Percentiles rank a stretch among this genome's conserved stretches.
phyloP scores from a whole-genome alignment of 495 filamentous ascomycete species.

The Lasiosphaeria miniovina region DNA sequence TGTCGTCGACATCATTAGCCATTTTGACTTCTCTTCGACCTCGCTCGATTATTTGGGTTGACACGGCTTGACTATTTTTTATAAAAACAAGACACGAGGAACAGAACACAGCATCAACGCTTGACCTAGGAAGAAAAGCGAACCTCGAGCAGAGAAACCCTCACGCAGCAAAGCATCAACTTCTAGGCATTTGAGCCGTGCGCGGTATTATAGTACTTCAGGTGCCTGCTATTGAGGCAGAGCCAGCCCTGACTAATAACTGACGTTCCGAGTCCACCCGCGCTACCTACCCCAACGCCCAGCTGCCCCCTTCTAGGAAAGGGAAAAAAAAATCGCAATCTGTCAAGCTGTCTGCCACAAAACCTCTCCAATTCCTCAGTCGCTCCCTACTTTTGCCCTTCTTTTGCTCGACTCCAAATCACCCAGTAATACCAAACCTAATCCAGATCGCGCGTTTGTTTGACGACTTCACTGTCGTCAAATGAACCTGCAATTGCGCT shows the following conservation, averaged over 20 bases:
- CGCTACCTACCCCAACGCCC: constrained; percentile 5
- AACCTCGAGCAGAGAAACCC: too few relatives aligned
- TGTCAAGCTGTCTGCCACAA: constrained; percentile 6
- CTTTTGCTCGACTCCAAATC: constrained; percentile 12
- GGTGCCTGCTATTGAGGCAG: not conserved
- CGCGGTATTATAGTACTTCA: not conserved
- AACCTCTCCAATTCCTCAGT: not conserved
- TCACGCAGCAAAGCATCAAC: not conserved
- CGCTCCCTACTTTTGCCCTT: constrained; percentile 17
- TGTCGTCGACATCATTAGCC: too few relatives aligned
- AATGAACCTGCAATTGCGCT: constrained; percentile 64
- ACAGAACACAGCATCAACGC: too few relatives aligned
- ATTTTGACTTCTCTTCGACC: too few relatives aligned
- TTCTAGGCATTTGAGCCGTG: not conserved
- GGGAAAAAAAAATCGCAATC: constrained; percentile 10
- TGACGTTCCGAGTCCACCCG: constrained; percentile 25
- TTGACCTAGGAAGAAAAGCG: too few relatives aligned
- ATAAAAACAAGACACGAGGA: too few relatives aligned
- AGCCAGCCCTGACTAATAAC: constrained; percentile 16
- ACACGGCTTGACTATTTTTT: too few relatives aligned
- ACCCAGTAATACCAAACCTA: constrained; percentile 19
- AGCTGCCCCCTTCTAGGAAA: not conserved
- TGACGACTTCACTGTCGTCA: constrained; percentile 61
- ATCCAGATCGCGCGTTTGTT: constrained; percentile 56
- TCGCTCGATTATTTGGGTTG: too few relatives aligned